Evolutionary conservation across 306 rosid genomes (phyloP).

Genomic region (Hippophae rhamnoides): DNA sequence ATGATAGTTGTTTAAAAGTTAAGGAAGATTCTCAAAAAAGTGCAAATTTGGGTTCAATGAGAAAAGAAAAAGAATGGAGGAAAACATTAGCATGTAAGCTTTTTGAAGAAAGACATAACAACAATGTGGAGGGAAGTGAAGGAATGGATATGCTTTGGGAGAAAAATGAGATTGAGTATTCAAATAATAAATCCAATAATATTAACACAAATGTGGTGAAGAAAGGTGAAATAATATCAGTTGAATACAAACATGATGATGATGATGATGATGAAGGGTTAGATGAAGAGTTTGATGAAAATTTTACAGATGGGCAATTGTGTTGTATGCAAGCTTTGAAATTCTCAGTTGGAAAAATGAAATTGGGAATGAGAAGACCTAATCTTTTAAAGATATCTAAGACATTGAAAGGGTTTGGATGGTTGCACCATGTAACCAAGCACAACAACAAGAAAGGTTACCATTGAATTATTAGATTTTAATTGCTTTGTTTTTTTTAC

Average conservation of each 20-base stretch:
- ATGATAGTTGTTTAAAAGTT: conserved; percentile 19
- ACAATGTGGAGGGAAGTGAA: conserved; percentile 39
- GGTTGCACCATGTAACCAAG: conserved; percentile 58
- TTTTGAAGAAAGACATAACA: conserved; percentile 60
- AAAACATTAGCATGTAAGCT: conserved; percentile 91
- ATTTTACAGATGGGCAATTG: conserved; percentile 28
- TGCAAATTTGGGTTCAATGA: conserved; percentile 59
- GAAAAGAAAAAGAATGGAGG: conserved; percentile 90
- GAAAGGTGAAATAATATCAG: conserved; percentile 16
- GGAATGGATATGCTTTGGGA: conserved; percentile 99
- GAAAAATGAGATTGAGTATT: conserved; percentile 45
- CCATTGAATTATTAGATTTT: conserved; percentile 22
- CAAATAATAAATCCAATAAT: conserved; percentile 14
- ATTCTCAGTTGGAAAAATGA: conserved; percentile 79
- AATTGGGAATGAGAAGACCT: conserved; percentile 78
- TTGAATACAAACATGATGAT: conserved; percentile 13
- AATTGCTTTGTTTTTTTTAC: background rate
- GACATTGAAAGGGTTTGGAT: conserved; percentile 76
- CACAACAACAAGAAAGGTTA: conserved; percentile 43
- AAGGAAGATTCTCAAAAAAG: conserved; percentile 16
- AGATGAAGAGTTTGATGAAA: conserved; percentile 2
- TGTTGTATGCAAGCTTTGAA: conserved; percentile 91
- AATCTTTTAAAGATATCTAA: conserved; percentile 67
- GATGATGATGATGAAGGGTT: conserved; percentile 32
- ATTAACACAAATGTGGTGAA: conserved; percentile 42